Evolutionary conservation across 129 eudicot genomes (phyloP), one percentile per base, ranked within the genome.

Genomic region (Lonicera japonica): DNA sequence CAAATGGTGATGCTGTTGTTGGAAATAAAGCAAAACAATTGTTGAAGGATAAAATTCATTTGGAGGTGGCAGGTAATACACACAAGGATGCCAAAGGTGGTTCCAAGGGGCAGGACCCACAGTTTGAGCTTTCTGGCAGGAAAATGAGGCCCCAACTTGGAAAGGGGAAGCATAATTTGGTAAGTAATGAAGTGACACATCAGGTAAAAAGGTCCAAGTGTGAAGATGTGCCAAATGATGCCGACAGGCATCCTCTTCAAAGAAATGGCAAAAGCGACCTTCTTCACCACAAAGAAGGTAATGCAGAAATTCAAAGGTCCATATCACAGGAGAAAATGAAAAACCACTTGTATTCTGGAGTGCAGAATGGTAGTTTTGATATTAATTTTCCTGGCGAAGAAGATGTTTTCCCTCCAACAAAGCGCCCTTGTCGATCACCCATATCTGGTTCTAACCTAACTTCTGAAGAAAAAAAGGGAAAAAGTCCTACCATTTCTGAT

Each of bases 391-490:
- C 62, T 60, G 74, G 73, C 53, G 86, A 75, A 57, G 95, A 84
- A 80, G 95, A 82, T 50, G 78, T 55, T 75, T 63, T 61, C 18
- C 84, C 87, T 11, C 77, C 80, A 58, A 12, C 79, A 52, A 87
- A 86, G 71, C 95, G 91, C 21, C 90, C 61, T 51, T 75, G 80
- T 5, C 78, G 39, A 29, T 77, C 61, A 19, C 19, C 62, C 7
- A 70, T 23, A 63, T 50, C 80, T 47, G 73, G 63, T 45, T 54
- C 89, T 70, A 25, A 62, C 14, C 56, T 51, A 65, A 47, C 23
- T 69, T 68, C 73, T 62, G 86, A 77, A 53, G 78, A 73, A 54
- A 70, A 58, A 48, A 66, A 20, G 17, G 64, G 77, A 18, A 75
- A 47, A 77, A 72, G 25, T 67, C 61, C 79, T 67, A 41, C 39